Percentiles rank a stretch among this genome's conserved stretches.
phyloP scores from a whole-genome alignment of 306 rosid species.

The Fragaria nilgerrensis region DNA sequence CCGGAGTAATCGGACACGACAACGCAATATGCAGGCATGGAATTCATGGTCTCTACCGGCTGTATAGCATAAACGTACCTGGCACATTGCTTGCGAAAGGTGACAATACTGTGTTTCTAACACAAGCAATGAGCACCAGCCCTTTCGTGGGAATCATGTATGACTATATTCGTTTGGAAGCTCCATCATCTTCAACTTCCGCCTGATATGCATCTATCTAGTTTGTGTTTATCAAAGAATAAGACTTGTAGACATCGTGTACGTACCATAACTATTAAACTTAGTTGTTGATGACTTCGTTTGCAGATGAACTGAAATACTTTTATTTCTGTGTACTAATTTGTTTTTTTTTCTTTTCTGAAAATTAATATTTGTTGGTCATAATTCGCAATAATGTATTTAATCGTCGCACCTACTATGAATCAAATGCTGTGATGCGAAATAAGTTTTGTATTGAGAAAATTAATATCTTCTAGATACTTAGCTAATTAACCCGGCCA shows the following conservation, averaged over 20 bases:
- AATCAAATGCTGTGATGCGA: not conserved
- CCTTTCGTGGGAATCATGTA: conserved; percentile 69
- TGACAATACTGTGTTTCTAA: conserved; percentile 52
- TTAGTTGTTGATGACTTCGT: not conserved
- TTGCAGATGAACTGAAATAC: not conserved
- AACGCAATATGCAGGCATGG: conserved; percentile 83
- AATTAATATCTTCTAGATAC: no score
- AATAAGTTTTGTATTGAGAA: not conserved
- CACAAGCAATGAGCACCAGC: conserved; percentile 33
- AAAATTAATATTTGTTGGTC: not conserved
- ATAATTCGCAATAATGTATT: not conserved
- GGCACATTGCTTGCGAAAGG: conserved; percentile 44
- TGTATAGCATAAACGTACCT: conserved; percentile 44
- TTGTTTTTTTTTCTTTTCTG: not conserved
- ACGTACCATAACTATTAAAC: not conserved
- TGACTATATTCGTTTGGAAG: conserved; percentile 77
- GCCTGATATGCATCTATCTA: not conserved
- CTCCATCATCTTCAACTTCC: conserved; percentile 23
- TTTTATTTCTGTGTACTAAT: not conserved
- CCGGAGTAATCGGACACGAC: conserved; percentile 60
- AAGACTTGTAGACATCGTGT: not conserved
- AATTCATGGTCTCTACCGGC: conserved; percentile 74
- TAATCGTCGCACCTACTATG: no score
- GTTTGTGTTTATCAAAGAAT: not conserved
- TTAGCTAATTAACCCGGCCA: not conserved